These are phyloP conservation scores for Avena eriantha DNA, from an alignment of 176 grass and related monocot species.

Conservation along the genomic window DNA sequence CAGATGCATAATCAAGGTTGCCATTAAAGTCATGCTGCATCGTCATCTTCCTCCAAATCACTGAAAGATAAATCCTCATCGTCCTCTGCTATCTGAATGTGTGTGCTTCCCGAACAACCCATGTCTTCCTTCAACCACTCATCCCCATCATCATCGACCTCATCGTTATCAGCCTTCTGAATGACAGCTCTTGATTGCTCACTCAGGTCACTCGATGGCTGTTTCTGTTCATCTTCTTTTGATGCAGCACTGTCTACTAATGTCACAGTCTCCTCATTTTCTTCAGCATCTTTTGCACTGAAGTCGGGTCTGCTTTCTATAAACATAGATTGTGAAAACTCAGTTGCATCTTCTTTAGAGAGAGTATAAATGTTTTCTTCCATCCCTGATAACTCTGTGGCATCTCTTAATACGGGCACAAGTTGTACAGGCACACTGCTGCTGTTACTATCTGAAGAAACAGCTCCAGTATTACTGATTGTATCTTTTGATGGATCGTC, in stretches of 20 bases:
- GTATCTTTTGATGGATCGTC: slow-evolving; percentile 19
- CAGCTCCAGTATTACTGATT: slow-evolving; percentile 11
- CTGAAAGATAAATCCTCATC: slow-evolving; percentile 89
- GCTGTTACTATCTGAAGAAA: slow-evolving; percentile 44
- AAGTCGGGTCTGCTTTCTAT: slow-evolving; percentile 39
- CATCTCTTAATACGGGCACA: slow-evolving; percentile 22
- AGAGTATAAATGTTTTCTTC: slow-evolving; percentile 38
- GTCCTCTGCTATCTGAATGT: slow-evolving; percentile 58
- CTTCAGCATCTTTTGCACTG: slow-evolving; percentile 17
- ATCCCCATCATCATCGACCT: slow-evolving; percentile 53
- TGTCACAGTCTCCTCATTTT: slow-evolving; percentile 48
- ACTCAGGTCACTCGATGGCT: slow-evolving; percentile 28
- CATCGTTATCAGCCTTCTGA: slow-evolving; percentile 50
- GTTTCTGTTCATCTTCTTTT: slow-evolving; percentile 42
- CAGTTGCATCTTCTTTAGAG: slow-evolving; percentile 2
- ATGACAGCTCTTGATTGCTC: slow-evolving; percentile 45
- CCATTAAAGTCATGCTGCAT: slow-evolving; percentile 42
- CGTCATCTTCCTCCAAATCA: slow-evolving; percentile 91
- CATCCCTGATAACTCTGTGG: background rate
- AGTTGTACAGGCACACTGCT: slow-evolving; percentile 43
- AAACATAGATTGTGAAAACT: slow-evolving; percentile 20
- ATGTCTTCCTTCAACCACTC: slow-evolving; percentile 86
- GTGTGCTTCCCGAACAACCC: slow-evolving; percentile 40
- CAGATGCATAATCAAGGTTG: background rate
- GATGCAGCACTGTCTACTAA: slow-evolving; percentile 50